Evolutionary conservation across 176 grass and related monocot species (phyloP).

Genomic region (Aegilops bicornis): DNA sequence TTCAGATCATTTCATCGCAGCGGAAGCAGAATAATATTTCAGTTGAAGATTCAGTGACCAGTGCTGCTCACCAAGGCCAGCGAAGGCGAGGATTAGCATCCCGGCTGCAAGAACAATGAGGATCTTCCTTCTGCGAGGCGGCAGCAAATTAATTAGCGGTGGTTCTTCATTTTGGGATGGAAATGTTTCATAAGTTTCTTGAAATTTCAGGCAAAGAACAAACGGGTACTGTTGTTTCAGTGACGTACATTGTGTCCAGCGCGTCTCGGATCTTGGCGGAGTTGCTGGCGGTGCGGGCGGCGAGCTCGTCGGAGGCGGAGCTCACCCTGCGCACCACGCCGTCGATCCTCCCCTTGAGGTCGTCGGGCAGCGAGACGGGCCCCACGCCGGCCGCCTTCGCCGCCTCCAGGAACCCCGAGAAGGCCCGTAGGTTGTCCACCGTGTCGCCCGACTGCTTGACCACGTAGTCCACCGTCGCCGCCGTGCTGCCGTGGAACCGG

Average conservation of each 20-base stretch:
- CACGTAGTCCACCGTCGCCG: constrained; percentile 63
- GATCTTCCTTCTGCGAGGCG: constrained; percentile 48
- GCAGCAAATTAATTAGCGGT: not conserved
- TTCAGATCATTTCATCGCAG: not conserved
- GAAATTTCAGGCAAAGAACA: not conserved
- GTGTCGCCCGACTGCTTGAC: constrained; percentile 48
- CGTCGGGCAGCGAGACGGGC: constrained; percentile 41
- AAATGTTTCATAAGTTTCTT: not conserved
- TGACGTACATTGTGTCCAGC: constrained; percentile 55
- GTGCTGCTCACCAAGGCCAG: constrained; percentile 69
- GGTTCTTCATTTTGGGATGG: too few species aligned
- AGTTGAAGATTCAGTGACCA: not conserved
- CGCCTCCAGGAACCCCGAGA: constrained; percentile 37
- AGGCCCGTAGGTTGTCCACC: constrained; percentile 53
- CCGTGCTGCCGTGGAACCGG: constrained; percentile 62
- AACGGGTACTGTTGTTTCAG: not conserved
- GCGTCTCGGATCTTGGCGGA: constrained; percentile 54
- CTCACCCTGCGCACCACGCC: constrained; percentile 40
- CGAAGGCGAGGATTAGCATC: constrained; percentile 55
- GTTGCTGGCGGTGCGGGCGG: constrained; percentile 61
- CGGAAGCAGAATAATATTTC: too few species aligned
- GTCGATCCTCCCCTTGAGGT: constrained; percentile 62
- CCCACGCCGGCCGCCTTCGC: constrained; percentile 52
- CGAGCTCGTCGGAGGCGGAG: constrained; percentile 47
- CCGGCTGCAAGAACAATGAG: constrained; percentile 55